These are phyloP conservation scores for Straminergon stramineum DNA, from an alignment of 225 moss, liverwort and hornwort genomes.

Conservation along the genomic window DNA sequence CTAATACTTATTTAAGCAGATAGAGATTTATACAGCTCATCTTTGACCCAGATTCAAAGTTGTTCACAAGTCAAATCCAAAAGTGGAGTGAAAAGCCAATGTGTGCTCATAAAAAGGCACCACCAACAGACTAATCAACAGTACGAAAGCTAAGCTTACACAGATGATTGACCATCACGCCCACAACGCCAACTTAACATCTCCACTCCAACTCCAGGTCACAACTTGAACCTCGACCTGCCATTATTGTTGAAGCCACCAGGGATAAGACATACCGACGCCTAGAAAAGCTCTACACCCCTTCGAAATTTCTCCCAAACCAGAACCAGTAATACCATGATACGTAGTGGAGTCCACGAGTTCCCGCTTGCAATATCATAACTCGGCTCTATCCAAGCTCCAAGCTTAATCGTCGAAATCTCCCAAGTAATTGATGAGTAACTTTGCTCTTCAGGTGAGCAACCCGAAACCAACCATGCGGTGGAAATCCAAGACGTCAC, in stretches of 20 bases:
- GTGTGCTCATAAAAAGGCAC: background rate
- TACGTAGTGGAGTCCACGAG: slow-evolving; percentile 22
- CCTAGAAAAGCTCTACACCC: background rate
- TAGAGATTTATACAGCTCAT: background rate
- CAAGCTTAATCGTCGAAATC: slow-evolving; percentile 1
- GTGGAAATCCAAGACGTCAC: background rate
- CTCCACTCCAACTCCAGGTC: background rate
- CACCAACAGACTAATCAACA: background rate
- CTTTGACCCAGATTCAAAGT: background rate
- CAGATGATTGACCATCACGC: background rate
- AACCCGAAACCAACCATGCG: slow-evolving; percentile 9
- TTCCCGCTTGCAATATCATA: slow-evolving; percentile 9
- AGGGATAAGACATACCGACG: background rate
- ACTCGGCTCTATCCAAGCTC: slow-evolving; percentile 12
- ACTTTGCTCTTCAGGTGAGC: slow-evolving; percentile 13
- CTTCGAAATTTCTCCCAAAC: slow-evolving; percentile 14
- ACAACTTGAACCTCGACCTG: background rate
- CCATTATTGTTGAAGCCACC: background rate
- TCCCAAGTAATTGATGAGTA: background rate
- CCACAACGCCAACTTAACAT: background rate
- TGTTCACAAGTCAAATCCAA: background rate
- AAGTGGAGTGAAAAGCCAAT: background rate
- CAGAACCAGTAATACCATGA: slow-evolving; percentile 21
- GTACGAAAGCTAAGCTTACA: background rate
- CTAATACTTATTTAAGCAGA: background rate